These are phyloP conservation scores for Kwoniella mangroviensis DNA, from an alignment of 768 basidiomycete species.

Conservation along the genomic window DNA sequence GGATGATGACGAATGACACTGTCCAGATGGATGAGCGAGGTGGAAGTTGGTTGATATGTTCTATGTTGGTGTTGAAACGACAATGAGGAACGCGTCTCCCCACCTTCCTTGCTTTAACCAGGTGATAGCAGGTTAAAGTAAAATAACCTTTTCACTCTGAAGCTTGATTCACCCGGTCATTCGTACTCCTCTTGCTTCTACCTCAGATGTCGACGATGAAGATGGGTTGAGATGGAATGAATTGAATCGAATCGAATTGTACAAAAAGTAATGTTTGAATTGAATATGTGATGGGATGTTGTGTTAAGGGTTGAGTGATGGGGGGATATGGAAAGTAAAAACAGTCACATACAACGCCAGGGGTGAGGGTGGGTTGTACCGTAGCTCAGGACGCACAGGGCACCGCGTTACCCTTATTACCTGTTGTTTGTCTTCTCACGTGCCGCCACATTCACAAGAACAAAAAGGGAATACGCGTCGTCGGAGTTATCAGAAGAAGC, in stretches of 20 bases:
- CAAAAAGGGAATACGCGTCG: not conserved
- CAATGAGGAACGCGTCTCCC: conserved; percentile 1
- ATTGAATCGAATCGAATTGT: not conserved
- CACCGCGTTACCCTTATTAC: not conserved
- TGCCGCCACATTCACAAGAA: not conserved
- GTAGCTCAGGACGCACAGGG: not conserved
- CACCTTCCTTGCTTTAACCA: not conserved
- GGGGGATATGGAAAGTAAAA: not conserved
- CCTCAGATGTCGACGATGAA: not conserved
- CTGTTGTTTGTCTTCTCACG: not conserved
- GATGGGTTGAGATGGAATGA: conserved; percentile 1
- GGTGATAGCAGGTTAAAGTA: not conserved
- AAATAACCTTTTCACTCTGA: not conserved
- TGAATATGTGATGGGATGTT: not conserved
- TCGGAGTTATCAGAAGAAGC: not conserved
- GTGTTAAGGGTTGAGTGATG: not conserved
- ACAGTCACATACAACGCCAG: conserved; percentile 17
- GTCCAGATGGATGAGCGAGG: not conserved
- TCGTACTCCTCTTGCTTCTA: not conserved
- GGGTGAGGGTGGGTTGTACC: not conserved
- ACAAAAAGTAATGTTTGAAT: not conserved
- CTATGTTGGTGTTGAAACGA: not conserved
- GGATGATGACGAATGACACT: not conserved
- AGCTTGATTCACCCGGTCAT: not conserved
- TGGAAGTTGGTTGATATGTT: conserved; percentile 4